Conservation (phyloP, 306 rosid species). For the Delonix regia region DNA sequence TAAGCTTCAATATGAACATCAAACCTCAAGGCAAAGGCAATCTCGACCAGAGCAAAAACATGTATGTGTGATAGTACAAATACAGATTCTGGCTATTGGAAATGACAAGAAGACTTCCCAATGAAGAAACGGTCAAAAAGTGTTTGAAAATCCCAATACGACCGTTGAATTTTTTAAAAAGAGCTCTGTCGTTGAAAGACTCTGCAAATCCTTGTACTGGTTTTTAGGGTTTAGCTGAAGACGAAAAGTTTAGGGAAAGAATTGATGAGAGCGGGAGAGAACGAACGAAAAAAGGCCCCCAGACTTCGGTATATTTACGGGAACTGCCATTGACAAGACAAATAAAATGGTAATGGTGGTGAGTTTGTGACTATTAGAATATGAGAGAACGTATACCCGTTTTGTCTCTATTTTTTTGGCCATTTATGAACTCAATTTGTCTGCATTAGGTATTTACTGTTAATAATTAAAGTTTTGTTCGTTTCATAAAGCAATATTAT, state of each 20-base stretch:
- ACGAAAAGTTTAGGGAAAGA: neutral
- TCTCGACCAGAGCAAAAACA: neutral
- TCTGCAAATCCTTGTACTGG: neutral
- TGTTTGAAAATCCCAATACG: conserved; percentile 28
- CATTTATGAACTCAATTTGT: neutral
- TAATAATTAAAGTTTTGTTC: neutral
- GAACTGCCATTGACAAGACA: too few relatives aligned
- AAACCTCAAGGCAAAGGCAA: neutral
- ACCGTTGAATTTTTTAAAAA: neutral
- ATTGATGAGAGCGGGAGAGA: conserved; percentile 41
- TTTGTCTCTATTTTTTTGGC: neutral
- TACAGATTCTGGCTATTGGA: neutral
- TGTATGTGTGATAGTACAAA: neutral
- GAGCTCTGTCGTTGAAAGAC: neutral
- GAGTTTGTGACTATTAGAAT: neutral
- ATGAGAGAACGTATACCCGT: neutral
- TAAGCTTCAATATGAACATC: neutral
- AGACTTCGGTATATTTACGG: neutral
- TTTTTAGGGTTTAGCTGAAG: conserved; percentile 32
- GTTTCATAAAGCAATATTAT: neutral
- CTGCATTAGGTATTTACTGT: neutral
- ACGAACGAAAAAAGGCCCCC: neutral
- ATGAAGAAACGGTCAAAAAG: neutral
- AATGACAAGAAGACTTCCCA: neutral
- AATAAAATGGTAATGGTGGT: neutral